phyloP scores from a whole-genome alignment of 441 rosid species.

The Flueggea neowawraea region DNA sequence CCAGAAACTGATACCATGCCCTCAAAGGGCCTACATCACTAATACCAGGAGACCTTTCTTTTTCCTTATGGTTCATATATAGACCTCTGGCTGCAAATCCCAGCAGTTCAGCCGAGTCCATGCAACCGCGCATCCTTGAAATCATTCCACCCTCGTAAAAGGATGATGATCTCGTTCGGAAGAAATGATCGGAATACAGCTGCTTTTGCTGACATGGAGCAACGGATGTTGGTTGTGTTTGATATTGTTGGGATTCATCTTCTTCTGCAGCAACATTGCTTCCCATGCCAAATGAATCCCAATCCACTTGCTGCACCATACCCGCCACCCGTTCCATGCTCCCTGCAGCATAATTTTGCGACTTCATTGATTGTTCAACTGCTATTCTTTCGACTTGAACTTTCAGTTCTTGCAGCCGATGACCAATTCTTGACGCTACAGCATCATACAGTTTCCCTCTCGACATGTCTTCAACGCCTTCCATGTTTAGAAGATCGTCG shows the following conservation, averaged over 20 bases:
- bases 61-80: conserved; percentile 28
- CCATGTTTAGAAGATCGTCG: conserved; percentile 54
- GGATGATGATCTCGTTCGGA: conserved; percentile 24
- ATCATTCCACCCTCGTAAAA: conserved; percentile 32
- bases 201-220: conserved; percentile 4
- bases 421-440: conserved; percentile 72
- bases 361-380: conserved; percentile 32
- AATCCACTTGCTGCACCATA: conserved; percentile 47
- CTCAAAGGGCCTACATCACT: conserved; percentile 37
- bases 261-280: conserved; percentile 10
- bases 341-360: conserved; percentile 14
- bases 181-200: conserved; percentile 12
- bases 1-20: conserved; percentile 57
- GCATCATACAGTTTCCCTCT: conserved; percentile 81
- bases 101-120: conserved; percentile 60
- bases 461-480: conserved; percentile 36
- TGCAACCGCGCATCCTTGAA: conserved; percentile 44
- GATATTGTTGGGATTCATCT: conserved; percentile 15
- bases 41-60: conserved; percentile 8
- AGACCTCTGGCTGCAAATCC: conserved; percentile 81
- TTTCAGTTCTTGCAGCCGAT: conserved; percentile 53
- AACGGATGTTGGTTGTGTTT: conserved; percentile 8
- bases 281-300: conserved; percentile 58
- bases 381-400: conserved; percentile 62
- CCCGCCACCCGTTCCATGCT: conserved; percentile 32